Evolutionary conservation across 176 grass and related monocot species (phyloP), one percentile per base, ranked within the genome.

Genomic region (Bothriochloa decipiens): DNA sequence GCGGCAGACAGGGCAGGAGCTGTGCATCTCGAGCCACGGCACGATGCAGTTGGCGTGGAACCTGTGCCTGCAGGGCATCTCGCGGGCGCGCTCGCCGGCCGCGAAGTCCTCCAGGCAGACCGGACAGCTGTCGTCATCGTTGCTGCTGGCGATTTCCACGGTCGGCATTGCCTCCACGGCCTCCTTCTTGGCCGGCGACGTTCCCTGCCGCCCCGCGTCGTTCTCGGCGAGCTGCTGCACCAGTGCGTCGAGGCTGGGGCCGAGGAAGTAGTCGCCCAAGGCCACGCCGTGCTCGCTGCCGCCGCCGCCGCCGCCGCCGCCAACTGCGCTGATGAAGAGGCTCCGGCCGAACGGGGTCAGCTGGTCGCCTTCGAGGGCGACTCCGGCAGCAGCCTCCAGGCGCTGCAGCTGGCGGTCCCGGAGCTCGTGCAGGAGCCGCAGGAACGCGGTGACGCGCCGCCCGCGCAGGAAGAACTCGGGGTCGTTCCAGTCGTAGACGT

Each of bases 1-100:
- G 4, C 91, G 81, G 70, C 96, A 99, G 37, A 96, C 86, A 10
- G 96, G 96, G 82, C 96, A 99, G 7, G 93, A 94, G 78, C 93
- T 94, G 55, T 99, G 91, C 81, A 94, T 86, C 83, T 89, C 93
- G 27, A 99, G 93, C 96, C 96, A 99, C 10, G 87, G 89, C 37
- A 96, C 17, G 67, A 99, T 96, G 85, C 96, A 99, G 5, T 26
- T 78, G 40, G 64, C 35, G 77, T 99, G 96, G 85, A 96, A 99
- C 69, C 28, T 86, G 85, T 99, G 96, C 81, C 86, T 89, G 73
- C 96, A 99, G 0, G 91, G 91, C 93, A 99, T 92, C 88, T 96
- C 93, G 74, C 74, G 79, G 9, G 91, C 91, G 40, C 77, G 81
- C 23, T 90, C 84, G 60, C 96, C 93, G 47, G 76, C 55, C 7